phyloP scores from a whole-genome alignment of 2,329 filamentous ascomycete species.

The Anisogramma anomala region DNA sequence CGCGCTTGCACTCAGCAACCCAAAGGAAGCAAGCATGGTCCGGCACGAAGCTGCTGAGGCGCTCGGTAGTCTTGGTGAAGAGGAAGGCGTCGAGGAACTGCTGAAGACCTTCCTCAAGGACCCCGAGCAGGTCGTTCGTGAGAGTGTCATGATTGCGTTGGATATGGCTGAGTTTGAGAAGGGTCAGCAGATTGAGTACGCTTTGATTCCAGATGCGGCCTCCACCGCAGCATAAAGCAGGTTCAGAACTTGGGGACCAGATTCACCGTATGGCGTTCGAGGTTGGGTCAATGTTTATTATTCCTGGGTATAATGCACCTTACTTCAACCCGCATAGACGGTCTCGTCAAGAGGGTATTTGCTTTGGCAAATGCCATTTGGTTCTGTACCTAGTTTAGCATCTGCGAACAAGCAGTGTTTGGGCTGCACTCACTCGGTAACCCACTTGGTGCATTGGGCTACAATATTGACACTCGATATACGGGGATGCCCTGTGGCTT shows the following conservation, averaged over 20 bases:
- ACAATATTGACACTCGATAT: too few species aligned
- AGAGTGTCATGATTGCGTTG: slow-evolving; percentile 87
- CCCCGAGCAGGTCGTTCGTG: slow-evolving; percentile 82
- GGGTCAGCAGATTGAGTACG: slow-evolving; percentile 80
- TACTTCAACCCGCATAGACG: not conserved
- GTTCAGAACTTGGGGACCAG: slow-evolving; percentile 12
- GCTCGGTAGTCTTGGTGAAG: slow-evolving; percentile 83
- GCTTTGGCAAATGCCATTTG: not conserved
- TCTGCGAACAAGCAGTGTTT: too few species aligned
- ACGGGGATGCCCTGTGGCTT: not conserved
- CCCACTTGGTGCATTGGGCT: too few species aligned
- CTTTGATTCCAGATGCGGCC: slow-evolving; percentile 61
- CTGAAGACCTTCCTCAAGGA: slow-evolving; percentile 78
- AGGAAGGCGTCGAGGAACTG: slow-evolving; percentile 81
- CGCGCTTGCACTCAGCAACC: slow-evolving; percentile 63
- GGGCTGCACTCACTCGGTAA: too few species aligned
- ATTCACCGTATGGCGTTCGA: not conserved
- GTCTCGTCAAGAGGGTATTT: not conserved
- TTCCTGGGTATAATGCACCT: slow-evolving; percentile 1
- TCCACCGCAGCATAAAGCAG: slow-evolving; percentile 27
- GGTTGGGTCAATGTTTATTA: not conserved
- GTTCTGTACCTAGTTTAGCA: not conserved
- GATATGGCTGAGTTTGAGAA: slow-evolving; percentile 98
- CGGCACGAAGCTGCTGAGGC: slow-evolving; percentile 96
- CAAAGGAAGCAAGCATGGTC: slow-evolving; percentile 86